Conservation (phyloP, 2,329 filamentous ascomycete species). For the Didymella lethalis region DNA sequence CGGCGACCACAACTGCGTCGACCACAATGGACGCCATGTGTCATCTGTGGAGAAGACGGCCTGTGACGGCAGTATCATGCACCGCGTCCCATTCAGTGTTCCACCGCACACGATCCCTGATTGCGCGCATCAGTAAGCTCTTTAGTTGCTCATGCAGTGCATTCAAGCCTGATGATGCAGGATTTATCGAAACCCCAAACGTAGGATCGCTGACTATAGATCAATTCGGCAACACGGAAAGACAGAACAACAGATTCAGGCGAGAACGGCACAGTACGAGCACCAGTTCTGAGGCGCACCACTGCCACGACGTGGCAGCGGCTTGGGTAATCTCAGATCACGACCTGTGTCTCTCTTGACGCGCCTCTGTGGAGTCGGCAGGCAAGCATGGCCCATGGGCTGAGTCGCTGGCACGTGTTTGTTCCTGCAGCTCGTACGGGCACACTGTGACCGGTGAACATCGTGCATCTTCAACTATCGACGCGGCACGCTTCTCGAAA, state of each 20-base stretch:
- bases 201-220: constrained; percentile 4
- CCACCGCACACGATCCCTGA: not conserved
- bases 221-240: constrained; percentile 1
- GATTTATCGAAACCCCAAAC: constrained; percentile 12
- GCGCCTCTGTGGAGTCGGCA: constrained; percentile 5
- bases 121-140: constrained; percentile 1
- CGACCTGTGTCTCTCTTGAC: constrained; percentile 1
- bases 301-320: constrained; percentile 11
- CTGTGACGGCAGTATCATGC: not conserved
- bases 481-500: constrained; percentile 1
- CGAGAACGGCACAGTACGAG: constrained; percentile 17
- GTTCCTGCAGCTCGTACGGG: constrained; percentile 17
- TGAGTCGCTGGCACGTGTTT: constrained; percentile 8
- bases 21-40: not conserved
- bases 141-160: constrained; percentile 6
- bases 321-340: constrained; percentile 11
- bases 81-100: not conserved
- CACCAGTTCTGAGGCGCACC: constrained; percentile 5
- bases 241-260: constrained; percentile 1
- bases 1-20: not conserved
- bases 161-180: constrained; percentile 2
- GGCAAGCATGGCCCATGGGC: not conserved
- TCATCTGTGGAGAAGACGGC: not conserved
- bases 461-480: constrained; percentile 1
- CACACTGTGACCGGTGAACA: constrained; percentile 10